phyloP scores from a whole-genome alignment of 2,329 filamentous ascomycete genomes.

The Beauveria australis region DNA sequence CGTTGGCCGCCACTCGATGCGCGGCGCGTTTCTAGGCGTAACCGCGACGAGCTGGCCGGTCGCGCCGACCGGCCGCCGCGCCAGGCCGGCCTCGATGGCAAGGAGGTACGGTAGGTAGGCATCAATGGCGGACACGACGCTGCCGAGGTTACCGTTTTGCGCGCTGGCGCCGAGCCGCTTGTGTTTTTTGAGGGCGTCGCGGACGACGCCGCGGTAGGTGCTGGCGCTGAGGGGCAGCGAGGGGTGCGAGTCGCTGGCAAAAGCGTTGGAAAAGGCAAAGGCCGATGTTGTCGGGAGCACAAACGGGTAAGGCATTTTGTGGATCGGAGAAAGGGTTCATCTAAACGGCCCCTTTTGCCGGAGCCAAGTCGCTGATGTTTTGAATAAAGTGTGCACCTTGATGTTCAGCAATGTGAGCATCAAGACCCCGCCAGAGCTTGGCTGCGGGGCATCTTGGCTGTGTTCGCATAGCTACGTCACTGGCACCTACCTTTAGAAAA shows the following conservation, averaged over 20 bases:
- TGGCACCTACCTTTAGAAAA: neutral
- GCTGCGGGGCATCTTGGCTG: conserved; percentile 1
- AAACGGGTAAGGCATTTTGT: conserved; percentile 79
- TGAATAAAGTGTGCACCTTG: neutral
- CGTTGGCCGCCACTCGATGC: conserved; percentile 79
- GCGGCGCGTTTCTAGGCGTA: conserved; percentile 45
- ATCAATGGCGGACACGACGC: conserved; percentile 60
- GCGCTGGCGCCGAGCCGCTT: conserved; percentile 71
- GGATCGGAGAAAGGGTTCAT: no score
- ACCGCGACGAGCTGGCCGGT: conserved; percentile 54
- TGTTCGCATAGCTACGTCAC: conserved; percentile 1
- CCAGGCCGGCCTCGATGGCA: conserved; percentile 66
- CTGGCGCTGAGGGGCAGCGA: conserved; percentile 78
- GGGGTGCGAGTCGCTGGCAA: conserved; percentile 76
- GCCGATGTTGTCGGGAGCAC: conserved; percentile 81
- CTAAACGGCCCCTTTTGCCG: neutral
- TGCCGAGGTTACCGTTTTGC: conserved; percentile 61
- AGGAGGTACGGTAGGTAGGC: conserved; percentile 79
- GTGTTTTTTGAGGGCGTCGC: conserved; percentile 78
- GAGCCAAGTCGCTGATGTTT: neutral
- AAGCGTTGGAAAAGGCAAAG: conserved; percentile 70
- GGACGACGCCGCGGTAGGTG: conserved; percentile 73
- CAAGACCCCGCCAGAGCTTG: conserved; percentile 4
- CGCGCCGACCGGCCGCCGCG: conserved; percentile 29
- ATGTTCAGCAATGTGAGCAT: conserved; percentile 1